A percentile compares a stretch with the other conserved stretches of the same genome.
phyloP scores from a whole-genome alignment of 2,329 filamentous ascomycete genomes.

The Cladophialophora chaetospira region DNA sequence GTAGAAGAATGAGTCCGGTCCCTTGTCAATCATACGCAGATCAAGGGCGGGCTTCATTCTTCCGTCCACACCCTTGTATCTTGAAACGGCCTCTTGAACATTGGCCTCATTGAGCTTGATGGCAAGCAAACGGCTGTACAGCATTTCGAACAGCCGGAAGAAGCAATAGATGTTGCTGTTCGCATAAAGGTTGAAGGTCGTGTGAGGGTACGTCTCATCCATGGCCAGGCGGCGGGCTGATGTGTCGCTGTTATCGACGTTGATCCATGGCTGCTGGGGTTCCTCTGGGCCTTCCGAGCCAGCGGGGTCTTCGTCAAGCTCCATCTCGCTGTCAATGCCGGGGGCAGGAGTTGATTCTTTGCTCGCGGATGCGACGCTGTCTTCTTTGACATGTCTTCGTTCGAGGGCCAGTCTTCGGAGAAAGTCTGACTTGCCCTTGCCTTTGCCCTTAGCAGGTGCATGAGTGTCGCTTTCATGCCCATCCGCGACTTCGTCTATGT shows the following conservation, averaged over 20 bases:
- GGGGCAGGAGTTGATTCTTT: constrained; percentile 76
- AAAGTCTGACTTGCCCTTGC: constrained; percentile 75
- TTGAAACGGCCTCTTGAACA: constrained; percentile 72
- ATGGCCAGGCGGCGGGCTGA: constrained; percentile 63
- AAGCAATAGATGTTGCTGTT: constrained; percentile 94
- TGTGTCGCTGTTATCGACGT: constrained; percentile 56
- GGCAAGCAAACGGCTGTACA: constrained; percentile 80
- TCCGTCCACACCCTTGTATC: constrained; percentile 56
- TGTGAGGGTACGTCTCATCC: constrained; percentile 78
- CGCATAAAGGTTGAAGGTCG: constrained; percentile 84
- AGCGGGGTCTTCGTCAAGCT: constrained; percentile 71
- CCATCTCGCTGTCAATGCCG: constrained; percentile 28
- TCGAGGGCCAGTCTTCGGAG: constrained; percentile 86
- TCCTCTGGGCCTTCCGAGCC: constrained; percentile 49
- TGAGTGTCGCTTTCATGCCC: constrained; percentile 67
- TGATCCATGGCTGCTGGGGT: constrained; percentile 54
- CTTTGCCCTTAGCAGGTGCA: constrained; percentile 67
- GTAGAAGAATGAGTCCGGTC: constrained; percentile 72
- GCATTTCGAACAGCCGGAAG: constrained; percentile 87
- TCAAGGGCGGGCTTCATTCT: constrained; percentile 75
- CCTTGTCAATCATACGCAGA: constrained; percentile 79
- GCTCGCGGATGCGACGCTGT: constrained; percentile 74
- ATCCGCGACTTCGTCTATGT: constrained; percentile 73
- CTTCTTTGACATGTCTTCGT: constrained; percentile 75
- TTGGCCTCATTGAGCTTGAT: constrained; percentile 78